Percentiles rank a stretch among this genome's conserved stretches.
Conservation (phyloP, 306 rosid species). For the Rosa lucieae region DNA sequence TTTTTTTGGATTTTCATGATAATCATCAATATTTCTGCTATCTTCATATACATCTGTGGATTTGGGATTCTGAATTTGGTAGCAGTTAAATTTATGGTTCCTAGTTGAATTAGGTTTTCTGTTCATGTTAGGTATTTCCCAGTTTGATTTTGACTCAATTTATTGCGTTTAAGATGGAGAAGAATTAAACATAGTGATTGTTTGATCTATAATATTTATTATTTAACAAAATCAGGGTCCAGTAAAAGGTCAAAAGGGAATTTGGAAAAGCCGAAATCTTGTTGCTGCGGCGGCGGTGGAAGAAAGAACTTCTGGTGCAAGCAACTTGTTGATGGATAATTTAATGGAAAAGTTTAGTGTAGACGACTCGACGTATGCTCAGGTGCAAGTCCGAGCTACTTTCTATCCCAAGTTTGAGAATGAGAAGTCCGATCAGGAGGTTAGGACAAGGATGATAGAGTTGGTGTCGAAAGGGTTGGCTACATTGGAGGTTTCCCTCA, state of each 20-base stretch:
- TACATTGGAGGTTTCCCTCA: conserved; percentile 88
- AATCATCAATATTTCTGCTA: neutral
- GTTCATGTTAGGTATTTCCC: neutral
- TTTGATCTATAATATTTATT: neutral
- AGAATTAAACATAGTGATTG: neutral
- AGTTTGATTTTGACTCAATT: neutral
- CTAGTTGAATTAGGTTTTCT: neutral
- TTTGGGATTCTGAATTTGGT: no score
- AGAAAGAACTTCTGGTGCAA: conserved; percentile 43
- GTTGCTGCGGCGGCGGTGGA: conserved; percentile 29
- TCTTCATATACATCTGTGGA: neutral
- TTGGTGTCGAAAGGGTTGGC: conserved; percentile 84
- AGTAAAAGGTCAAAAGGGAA: conserved; percentile 5
- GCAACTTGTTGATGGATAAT: neutral
- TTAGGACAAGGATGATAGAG: conserved; percentile 91
- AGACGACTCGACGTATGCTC: conserved; percentile 63
- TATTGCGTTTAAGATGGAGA: no score
- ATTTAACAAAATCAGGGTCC: conserved; percentile 18
- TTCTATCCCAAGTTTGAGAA: conserved; percentile 97
- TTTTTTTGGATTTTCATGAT: neutral
- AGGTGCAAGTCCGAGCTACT: conserved; percentile 69
- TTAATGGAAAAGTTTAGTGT: conserved; percentile 50
- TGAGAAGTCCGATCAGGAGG: conserved; percentile 94
- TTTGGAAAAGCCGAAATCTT: conserved; percentile 23
- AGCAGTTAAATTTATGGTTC: neutral